Base-by-base conservation (phyloP, 2,329 filamentous ascomycete species). In the Pseudogymnoascus verrucosus region DNA sequence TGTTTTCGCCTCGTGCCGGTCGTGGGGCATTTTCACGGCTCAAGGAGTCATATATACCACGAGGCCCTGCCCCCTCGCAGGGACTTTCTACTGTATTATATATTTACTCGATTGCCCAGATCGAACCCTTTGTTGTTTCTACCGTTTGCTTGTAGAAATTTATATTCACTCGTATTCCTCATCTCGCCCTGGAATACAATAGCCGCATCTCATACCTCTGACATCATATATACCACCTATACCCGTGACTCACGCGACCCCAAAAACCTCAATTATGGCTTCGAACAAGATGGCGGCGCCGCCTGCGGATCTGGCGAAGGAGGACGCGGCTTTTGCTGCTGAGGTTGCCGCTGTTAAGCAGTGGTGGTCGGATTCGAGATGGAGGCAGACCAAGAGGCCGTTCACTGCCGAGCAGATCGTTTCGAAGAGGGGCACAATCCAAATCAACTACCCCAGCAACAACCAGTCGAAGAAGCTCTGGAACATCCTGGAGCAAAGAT, bases 401-500 rank as follows among this genome's bases (percentile, higher is more conserved):
- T 99, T 95, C 76, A 96, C 93, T 3, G 92, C 95, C 34, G 95
- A 98, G 82, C 90, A 96, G 79, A 98, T 99, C 73, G 95, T 96
- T 67, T 88, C 90, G 62, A 99, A 99, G 85, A 84, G 95, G 73
- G 95, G 95, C 64, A 93, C 89, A 73, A 80, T 99, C 71, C 91
- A 89, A 78, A 89, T 98, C 71, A 84, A 96, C 67, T 98, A 98
- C 75, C 89, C 95, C 19, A 95, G 93, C 79, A 96, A 96, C 76
- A 80, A 80, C 16, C 88, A 93, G 78, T 84, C 90, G 59, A 97
- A 97, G 84, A 99, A 99, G 85, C 82, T 98, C 61, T 99, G 93
- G 93, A 83, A 83, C 42, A 93, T 93, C 67, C 81, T 99, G 37
- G 95, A 99, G 80, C 78, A 82, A 39, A 88, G 92, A 69, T 99